Percentiles rank a stretch among this genome's conserved stretches.
phyloP scores from a whole-genome alignment of 257 asterid species.

The Solanum tacnaense region DNA sequence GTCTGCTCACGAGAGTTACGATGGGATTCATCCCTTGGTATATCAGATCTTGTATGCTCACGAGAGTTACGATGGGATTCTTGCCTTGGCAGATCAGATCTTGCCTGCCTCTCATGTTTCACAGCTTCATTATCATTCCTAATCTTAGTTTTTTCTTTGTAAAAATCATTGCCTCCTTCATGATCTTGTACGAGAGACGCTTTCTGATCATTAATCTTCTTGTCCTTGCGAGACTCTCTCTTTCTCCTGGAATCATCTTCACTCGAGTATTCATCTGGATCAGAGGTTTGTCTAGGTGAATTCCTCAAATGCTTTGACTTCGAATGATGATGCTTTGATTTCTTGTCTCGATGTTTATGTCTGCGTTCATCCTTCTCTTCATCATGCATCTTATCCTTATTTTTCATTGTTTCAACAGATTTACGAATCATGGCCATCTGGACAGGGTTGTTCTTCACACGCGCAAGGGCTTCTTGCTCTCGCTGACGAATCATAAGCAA shows the following conservation, averaged over 20 bases:
- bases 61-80: conserved; percentile 29
- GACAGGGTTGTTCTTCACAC: conserved; percentile 81
- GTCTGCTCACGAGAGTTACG: conserved; percentile 20
- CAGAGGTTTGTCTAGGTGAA: conserved; percentile 39
- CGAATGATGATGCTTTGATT: neutral
- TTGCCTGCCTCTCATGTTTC: conserved; percentile 14
- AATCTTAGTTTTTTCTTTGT: neutral
- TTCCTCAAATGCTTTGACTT: conserved; percentile 28
- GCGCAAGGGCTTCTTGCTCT: conserved; percentile 95
- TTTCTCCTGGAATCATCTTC: conserved; percentile 22
- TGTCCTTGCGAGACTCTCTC: conserved; percentile 18
- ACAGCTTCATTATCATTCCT: conserved; percentile 6
- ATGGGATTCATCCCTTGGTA: conserved; percentile 25
- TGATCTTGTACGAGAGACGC: neutral
- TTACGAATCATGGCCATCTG: conserved; percentile 96
- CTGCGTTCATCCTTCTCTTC: conserved; percentile 31
- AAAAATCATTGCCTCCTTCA: neutral
- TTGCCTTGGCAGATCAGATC: conserved; percentile 14
- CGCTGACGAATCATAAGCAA: conserved; percentile 84
- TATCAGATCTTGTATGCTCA: conserved; percentile 16
- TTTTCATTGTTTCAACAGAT: conserved; percentile 66
- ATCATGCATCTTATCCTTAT: conserved; percentile 18
- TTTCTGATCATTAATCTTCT: conserved; percentile 13
- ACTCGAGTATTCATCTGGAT: conserved; percentile 33
- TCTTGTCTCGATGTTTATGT: conserved; percentile 11